Conservation (phyloP, 2,329 filamentous ascomycete genomes). For the Venturia pyrina region DNA sequence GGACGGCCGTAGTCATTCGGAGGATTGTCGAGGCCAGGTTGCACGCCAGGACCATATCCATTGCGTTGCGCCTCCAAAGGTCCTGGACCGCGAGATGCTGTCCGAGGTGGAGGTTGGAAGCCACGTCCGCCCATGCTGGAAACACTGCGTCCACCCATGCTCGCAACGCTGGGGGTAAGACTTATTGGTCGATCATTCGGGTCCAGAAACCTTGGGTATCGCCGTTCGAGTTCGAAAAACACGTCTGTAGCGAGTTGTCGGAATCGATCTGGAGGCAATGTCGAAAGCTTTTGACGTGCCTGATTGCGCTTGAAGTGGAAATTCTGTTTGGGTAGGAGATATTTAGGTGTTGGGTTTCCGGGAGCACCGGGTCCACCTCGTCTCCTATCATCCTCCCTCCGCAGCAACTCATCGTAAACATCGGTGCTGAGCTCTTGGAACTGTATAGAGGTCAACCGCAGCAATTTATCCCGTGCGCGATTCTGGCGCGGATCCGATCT, state of each 20-base stretch:
- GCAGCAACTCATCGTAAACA: constrained; percentile 88
- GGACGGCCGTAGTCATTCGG: constrained; percentile 61
- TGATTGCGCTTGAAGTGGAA: constrained; percentile 98
- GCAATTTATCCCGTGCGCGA: constrained; percentile 86
- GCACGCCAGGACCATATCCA: constrained; percentile 24
- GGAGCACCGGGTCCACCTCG: constrained; percentile 38
- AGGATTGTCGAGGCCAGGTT: constrained; percentile 16
- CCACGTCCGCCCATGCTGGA: constrained; percentile 31
- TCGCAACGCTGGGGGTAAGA: constrained; percentile 24
- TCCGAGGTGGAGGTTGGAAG: constrained; percentile 10
- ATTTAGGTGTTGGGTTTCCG: constrained; percentile 39
- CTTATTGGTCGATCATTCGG: background rate
- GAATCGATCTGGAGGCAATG: constrained; percentile 76
- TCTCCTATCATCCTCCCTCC: constrained; percentile 59
- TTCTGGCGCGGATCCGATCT: constrained; percentile 66
- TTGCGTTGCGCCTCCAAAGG: background rate
- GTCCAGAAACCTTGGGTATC: constrained; percentile 70
- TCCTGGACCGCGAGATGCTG: constrained; percentile 6
- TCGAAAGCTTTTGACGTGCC: constrained; percentile 89
- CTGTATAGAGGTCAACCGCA: constrained; percentile 80
- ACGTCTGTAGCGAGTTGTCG: constrained; percentile 91
- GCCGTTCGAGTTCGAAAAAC: constrained; percentile 84
- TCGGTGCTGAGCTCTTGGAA: constrained; percentile 97
- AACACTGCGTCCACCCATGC: constrained; percentile 42
- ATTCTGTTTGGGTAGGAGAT: constrained; percentile 70